Conservation (phyloP, 2,329 filamentous ascomycete species). For the Xylariomycetidae sp. region DNA sequence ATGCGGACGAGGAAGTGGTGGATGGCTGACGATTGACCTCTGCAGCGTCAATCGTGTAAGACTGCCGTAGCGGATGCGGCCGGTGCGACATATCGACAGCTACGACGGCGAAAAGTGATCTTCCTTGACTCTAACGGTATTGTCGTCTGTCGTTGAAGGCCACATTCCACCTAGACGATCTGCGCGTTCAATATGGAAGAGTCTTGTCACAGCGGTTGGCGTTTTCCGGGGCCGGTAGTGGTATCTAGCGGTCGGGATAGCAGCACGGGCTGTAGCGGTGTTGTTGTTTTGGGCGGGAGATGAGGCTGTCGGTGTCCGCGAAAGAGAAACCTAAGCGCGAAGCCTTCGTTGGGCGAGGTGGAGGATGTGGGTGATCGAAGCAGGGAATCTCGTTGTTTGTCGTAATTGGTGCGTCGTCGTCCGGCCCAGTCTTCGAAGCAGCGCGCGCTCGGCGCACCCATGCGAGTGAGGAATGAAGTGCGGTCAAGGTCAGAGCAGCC, state of each 20-base stretch:
- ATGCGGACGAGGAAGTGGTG: slow-evolving; percentile 64
- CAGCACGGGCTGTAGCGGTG: no score
- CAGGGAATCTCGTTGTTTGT: slow-evolving; percentile 1
- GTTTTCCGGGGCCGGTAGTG: no score
- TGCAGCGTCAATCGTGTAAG: slow-evolving; percentile 36
- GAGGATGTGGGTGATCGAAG: neutral
- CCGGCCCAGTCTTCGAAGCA: slow-evolving; percentile 3
- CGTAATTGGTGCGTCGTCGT: slow-evolving; percentile 1
- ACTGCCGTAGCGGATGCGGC: slow-evolving; percentile 51
- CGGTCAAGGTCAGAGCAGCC: slow-evolving; percentile 9
- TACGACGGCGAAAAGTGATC: slow-evolving; percentile 15
- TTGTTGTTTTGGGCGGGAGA: no score
- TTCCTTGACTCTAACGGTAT: slow-evolving; percentile 20
- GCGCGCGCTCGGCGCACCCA: slow-evolving; percentile 24
- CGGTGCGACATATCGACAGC: slow-evolving; percentile 48
- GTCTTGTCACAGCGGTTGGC: no score
- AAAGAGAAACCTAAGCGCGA: no score
- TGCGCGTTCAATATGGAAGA: no score
- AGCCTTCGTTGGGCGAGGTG: neutral
- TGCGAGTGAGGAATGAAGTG: slow-evolving; percentile 12
- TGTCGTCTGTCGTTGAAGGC: slow-evolving; percentile 18
- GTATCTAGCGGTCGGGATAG: no score
- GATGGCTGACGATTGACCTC: slow-evolving; percentile 57
- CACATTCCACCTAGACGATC: slow-evolving; percentile 28
- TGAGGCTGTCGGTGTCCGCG: slow-evolving; percentile 15